A percentile compares a stretch with the other conserved stretches of the same genome.
These are phyloP conservation scores for Wickerhamiella siamensis DNA, from an alignment of 805 yeast species.

Conservation along the genomic window DNA sequence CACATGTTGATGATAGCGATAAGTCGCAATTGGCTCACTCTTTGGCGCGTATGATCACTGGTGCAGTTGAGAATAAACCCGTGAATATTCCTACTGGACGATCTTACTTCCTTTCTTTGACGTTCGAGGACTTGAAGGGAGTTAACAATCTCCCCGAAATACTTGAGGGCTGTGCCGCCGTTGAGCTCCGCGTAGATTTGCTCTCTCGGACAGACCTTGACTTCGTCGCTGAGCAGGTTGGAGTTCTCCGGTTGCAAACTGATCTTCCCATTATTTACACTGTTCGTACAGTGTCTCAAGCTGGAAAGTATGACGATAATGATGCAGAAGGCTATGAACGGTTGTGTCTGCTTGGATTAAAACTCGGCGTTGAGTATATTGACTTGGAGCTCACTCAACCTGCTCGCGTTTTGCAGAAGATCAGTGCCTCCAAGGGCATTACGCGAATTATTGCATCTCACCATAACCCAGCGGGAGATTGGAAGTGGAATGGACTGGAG, in stretches of 20 bases:
- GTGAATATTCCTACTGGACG: slow-evolving; percentile 29
- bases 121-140: slow-evolving; percentile 30
- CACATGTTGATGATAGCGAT: slow-evolving; percentile 49
- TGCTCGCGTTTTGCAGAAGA: slow-evolving; percentile 34
- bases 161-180: slow-evolving; percentile 60
- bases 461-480: slow-evolving; percentile 53
- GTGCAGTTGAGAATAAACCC: slow-evolving; percentile 42
- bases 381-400: slow-evolving; percentile 70
- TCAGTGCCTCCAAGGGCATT: slow-evolving; percentile 39
- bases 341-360: slow-evolving; percentile 49
- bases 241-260: slow-evolving; percentile 48
- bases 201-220: slow-evolving; percentile 33
- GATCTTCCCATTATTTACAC: slow-evolving; percentile 70
- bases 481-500: slow-evolving; percentile 51
- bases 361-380: slow-evolving; percentile 64
- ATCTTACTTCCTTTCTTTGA: slow-evolving; percentile 60
- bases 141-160: slow-evolving; percentile 33
- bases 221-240: slow-evolving; percentile 62
- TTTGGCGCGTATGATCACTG: slow-evolving; percentile 42
- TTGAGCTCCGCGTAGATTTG: slow-evolving; percentile 71
- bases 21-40: slow-evolving; percentile 43
- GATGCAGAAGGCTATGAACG: slow-evolving; percentile 34
- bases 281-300: slow-evolving; percentile 62
- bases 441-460: slow-evolving; percentile 72
- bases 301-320: slow-evolving; percentile 63